Evolutionary conservation across 345 rosid genomes (phyloP).

Genomic region (Theobroma cacao): DNA sequence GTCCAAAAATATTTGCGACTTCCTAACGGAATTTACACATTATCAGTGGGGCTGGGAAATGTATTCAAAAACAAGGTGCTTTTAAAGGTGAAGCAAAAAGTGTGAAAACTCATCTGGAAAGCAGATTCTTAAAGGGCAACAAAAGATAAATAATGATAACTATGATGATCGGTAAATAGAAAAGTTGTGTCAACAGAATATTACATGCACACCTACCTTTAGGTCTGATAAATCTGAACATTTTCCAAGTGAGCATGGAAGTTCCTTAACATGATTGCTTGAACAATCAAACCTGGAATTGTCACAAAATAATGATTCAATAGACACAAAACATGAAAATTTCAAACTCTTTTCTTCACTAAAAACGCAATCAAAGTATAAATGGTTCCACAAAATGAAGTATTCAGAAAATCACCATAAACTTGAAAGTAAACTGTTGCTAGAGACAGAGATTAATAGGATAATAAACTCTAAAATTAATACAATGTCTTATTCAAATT

Average conservation of each 20-base stretch:
- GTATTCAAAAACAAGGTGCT: not conserved
- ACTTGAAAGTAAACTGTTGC: too few relatives aligned
- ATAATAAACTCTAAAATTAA: too few relatives aligned
- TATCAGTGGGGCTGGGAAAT: not conserved
- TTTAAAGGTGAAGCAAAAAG: not conserved
- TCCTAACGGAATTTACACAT: not conserved
- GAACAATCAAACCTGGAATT: conserved; percentile 82
- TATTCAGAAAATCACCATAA: too few relatives aligned
- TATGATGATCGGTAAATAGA: not conserved
- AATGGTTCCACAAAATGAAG: too few relatives aligned
- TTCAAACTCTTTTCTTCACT: not conserved
- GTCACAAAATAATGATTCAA: conserved; percentile 19
- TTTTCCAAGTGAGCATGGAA: conserved; percentile 73
- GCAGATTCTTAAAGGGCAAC: not conserved
- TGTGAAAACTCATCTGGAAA: not conserved
- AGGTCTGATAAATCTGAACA: conserved; percentile 74
- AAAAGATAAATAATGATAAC: not conserved
- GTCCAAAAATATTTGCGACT: not conserved
- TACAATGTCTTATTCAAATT: too few relatives aligned
- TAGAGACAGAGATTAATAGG: too few relatives aligned
- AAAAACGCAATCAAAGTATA: not conserved
- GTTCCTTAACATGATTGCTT: conserved; percentile 65
- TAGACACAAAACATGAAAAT: conserved; percentile 7
- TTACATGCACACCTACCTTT: conserved; percentile 46
- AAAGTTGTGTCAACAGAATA: not conserved